Percentiles rank a stretch among this genome's conserved stretches.
Evolutionary conservation across 306 rosid species (phyloP).

Genomic region (Luffa acutangula): DNA sequence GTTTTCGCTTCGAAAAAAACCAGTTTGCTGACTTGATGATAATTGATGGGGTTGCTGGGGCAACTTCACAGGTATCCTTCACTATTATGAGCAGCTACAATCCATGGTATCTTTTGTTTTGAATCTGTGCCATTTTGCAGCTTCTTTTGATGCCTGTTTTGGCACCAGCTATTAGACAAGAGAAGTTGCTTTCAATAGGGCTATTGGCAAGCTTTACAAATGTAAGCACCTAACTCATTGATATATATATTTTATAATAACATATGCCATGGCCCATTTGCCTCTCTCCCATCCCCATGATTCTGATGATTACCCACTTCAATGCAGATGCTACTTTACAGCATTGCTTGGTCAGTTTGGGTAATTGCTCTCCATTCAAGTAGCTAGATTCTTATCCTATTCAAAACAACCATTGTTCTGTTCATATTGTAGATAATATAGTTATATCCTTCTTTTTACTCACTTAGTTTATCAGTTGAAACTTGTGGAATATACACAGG

Average conservation of each 20-base stretch:
- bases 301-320: constrained; percentile 6
- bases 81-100: neutral
- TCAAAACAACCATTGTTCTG: neutral
- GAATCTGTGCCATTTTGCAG: constrained; percentile 25
- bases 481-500: neutral
- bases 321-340: constrained; percentile 48
- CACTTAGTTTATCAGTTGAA: neutral
- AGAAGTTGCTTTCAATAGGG: constrained; percentile 54
- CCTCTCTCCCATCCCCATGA: neutral
- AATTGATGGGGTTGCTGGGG: constrained; percentile 45
- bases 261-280: neutral
- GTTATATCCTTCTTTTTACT: neutral
- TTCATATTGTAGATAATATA: neutral
- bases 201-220: constrained; percentile 37
- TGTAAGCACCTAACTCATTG: constrained; percentile 26
- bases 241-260: neutral
- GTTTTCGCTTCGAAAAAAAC: constrained; percentile 61
- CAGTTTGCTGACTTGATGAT: constrained; percentile 78
- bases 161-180: constrained; percentile 53
- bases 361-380: constrained; percentile 24
- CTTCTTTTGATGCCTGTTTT: constrained; percentile 59
- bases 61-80: constrained; percentile 46
- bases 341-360: constrained; percentile 77
- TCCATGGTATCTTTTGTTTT: neutral
- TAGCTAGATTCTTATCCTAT: neutral